Percentiles rank a stretch among this genome's conserved stretches.
Conservation (phyloP, 805 yeast species). For the Maudiozyma turicensis region DNA sequence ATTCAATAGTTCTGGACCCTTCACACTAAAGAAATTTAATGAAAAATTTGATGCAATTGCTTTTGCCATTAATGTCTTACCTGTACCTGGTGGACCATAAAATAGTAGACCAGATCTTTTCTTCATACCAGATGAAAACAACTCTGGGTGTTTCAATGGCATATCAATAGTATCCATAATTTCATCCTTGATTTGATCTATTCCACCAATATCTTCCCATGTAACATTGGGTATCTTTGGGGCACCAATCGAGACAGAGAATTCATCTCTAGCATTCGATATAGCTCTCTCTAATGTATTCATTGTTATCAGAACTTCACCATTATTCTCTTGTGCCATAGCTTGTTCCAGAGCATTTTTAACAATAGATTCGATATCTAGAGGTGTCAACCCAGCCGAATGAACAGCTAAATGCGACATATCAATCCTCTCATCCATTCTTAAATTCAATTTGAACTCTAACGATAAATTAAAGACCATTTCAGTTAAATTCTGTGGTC, state of each 20-base stretch:
- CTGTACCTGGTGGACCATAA: constrained; percentile 99
- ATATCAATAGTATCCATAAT: constrained; percentile 91
- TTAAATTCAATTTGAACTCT: background rate
- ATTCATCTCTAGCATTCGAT: constrained; percentile 73
- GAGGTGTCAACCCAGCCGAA: constrained; percentile 87
- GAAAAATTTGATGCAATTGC: constrained; percentile 96
- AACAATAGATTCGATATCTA: constrained; percentile 67
- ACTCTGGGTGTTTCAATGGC: constrained; percentile 88
- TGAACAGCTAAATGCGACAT: constrained; percentile 57
- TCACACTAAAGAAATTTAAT: constrained; percentile 87
- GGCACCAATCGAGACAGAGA: constrained; percentile 92
- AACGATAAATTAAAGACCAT: background rate
- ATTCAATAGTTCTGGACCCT: constrained; percentile 92
- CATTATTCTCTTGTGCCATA: background rate
- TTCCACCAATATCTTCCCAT: constrained; percentile 97
- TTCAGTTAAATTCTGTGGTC: constrained; percentile 6
- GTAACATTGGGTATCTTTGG: constrained; percentile 90
- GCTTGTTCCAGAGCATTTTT: constrained; percentile 48
- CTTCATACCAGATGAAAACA: constrained; percentile 80
- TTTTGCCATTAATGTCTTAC: constrained; percentile 89
- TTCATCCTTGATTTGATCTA: constrained; percentile 82
- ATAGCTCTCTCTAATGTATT: constrained; percentile 35
- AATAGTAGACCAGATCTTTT: constrained; percentile 89
- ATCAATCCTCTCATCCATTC: constrained; percentile 31
- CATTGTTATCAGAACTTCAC: background rate